Percentiles rank a stretch among this genome's conserved stretches.
phyloP scores from a whole-genome alignment of 768 basidiomycete species.

The Strobilomyces echinocephalus region DNA sequence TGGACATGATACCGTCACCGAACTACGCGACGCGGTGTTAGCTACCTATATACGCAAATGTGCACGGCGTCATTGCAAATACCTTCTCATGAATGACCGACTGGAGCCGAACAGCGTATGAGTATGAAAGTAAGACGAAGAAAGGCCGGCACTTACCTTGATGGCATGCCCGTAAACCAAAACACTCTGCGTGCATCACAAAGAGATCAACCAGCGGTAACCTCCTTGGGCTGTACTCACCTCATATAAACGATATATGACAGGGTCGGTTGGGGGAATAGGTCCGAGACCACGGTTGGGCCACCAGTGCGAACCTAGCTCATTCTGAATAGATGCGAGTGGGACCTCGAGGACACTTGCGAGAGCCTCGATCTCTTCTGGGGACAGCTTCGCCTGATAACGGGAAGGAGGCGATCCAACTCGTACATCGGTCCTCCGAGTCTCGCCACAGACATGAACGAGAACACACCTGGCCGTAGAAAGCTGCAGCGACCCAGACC shows the following conservation, averaged over 20 bases:
- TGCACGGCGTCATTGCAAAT: neutral
- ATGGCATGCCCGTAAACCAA: constrained; percentile 76
- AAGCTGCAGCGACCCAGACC: constrained; percentile 77
- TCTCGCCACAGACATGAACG: neutral
- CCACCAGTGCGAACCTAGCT: constrained; percentile 65
- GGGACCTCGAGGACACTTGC: constrained; percentile 47
- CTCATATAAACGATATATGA: constrained; percentile 80
- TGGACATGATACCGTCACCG: constrained; percentile 82
- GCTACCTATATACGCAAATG: neutral
- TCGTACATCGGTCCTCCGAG: neutral
- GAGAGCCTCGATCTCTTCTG: constrained; percentile 55
- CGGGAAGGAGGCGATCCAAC: neutral
- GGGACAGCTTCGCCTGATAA: constrained; percentile 59
- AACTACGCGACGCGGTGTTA: constrained; percentile 41
- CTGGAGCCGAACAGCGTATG: constrained; percentile 25
- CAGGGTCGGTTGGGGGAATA: constrained; percentile 70
- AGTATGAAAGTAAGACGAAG: neutral
- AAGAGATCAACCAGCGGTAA: neutral
- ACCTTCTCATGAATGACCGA: constrained; percentile 78
- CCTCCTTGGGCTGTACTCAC: constrained; percentile 30
- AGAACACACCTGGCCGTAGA: constrained; percentile 67
- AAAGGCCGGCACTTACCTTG: constrained; percentile 44
- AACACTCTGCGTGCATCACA: constrained; percentile 42
- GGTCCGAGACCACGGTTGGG: constrained; percentile 67
- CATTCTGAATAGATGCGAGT: constrained; percentile 33